phyloP scores from a whole-genome alignment of 495 filamentous ascomycete genomes.

The Penicillium pulvis region DNA sequence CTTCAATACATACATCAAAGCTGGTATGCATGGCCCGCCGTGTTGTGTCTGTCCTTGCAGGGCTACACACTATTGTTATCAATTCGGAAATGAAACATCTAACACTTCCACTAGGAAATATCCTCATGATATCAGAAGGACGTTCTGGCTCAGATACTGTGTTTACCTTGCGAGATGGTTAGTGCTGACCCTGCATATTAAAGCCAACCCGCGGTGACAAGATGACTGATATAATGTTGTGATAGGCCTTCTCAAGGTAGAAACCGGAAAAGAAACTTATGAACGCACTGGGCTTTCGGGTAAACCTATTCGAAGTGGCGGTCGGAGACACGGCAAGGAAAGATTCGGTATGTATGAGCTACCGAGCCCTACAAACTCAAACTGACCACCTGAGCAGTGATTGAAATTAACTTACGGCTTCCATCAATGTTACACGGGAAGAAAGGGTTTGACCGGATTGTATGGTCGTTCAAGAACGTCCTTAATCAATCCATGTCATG shows the following conservation, averaged over 20 bases:
- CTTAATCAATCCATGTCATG: constrained; percentile 71
- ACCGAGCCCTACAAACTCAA: neutral
- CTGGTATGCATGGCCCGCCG: constrained; percentile 53
- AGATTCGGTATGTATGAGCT: constrained; percentile 50
- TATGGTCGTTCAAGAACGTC: constrained; percentile 84
- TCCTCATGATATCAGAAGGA: constrained; percentile 91
- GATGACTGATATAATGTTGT: constrained; percentile 2
- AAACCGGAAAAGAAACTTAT: constrained; percentile 80
- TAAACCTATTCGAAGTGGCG: constrained; percentile 61
- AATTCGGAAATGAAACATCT: neutral
- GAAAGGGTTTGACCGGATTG: constrained; percentile 83
- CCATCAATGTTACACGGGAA: constrained; percentile 88
- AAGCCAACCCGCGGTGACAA: neutral
- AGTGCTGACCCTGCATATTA: constrained; percentile 7
- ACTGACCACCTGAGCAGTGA: constrained; percentile 50
- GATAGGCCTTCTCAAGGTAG: constrained; percentile 70
- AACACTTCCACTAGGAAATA: constrained; percentile 60
- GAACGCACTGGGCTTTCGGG: constrained; percentile 84
- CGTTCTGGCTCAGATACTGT: constrained; percentile 76
- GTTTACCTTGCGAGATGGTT: constrained; percentile 73
- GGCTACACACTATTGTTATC: too few relatives aligned
- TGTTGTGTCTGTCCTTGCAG: neutral
- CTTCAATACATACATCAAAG: constrained; percentile 84
- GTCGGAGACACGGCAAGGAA: constrained; percentile 61
- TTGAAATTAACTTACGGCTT: constrained; percentile 78